Conservation (phyloP, 75 land plant species). For the Azolla pinnata region DNA sequence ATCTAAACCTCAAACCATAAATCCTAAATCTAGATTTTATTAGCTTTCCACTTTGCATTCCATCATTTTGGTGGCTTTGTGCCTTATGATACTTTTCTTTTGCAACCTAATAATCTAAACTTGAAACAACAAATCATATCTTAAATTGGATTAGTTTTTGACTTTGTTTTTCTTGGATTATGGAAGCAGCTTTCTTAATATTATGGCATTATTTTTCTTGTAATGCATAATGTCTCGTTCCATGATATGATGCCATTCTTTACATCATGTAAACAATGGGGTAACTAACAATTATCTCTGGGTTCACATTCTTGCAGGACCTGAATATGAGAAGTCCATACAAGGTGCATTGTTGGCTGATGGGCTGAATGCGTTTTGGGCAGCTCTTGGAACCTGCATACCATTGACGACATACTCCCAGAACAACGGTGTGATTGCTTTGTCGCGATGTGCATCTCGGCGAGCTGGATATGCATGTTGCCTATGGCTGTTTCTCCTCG, state of each 20-base stretch:
- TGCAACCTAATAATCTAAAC: neutral
- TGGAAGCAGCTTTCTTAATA: no score
- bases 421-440: conserved; percentile 38
- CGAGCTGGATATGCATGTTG: conserved; percentile 32
- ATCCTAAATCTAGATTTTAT: no score
- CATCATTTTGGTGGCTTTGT: no score
- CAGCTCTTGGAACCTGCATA: conserved; percentile 25
- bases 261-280: neutral
- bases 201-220: no score
- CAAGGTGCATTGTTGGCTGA: conserved; percentile 35
- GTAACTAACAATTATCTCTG: neutral
- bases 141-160: no score
- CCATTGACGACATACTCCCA: conserved; percentile 35
- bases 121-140: no score
- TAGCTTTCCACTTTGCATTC: no score
- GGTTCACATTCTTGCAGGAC: conserved; percentile 6
- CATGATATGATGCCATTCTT: neutral
- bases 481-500: conserved; percentile 26
- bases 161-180: no score
- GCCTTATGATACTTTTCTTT: neutral
- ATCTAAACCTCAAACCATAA: no score
- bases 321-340: conserved; percentile 24
- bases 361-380: conserved; percentile 33
- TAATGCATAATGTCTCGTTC: no score
- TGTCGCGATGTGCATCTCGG: conserved; percentile 36